Conservation (phyloP, 2,329 filamentous ascomycete genomes). For the Sarocladium brachiariae region DNA sequence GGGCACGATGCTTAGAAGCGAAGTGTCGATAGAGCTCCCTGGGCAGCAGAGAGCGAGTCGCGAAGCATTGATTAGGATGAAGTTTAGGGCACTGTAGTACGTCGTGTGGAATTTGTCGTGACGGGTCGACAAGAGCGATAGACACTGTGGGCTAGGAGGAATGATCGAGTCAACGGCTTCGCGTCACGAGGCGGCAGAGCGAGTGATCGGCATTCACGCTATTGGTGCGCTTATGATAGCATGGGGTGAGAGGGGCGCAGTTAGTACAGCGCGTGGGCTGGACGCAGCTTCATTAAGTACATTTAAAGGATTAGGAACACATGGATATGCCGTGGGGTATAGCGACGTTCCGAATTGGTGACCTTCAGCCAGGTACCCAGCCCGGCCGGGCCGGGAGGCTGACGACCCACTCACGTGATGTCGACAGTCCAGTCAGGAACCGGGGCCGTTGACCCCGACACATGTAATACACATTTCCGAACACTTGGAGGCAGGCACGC, state of each 20-base stretch:
- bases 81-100: background rate
- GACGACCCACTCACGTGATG: constrained; percentile 2
- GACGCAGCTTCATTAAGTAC: background rate
- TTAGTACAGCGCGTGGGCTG: background rate
- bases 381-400: background rate
- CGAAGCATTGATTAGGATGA: constrained; percentile 1
- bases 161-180: background rate
- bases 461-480: constrained; percentile 1
- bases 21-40: background rate
- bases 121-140: background rate
- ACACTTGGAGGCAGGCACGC: background rate
- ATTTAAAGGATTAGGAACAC: background rate
- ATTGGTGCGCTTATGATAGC: background rate
- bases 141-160: background rate
- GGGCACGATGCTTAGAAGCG: background rate
- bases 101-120: background rate
- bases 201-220: constrained; percentile 1
- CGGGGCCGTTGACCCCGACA: constrained; percentile 1
- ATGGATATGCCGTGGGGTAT: background rate
- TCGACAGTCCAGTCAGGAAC: constrained; percentile 3
- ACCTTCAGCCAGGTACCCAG: constrained; percentile 2
- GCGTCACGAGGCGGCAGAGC: background rate
- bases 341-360: background rate
- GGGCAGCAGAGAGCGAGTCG: background rate
- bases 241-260: background rate